These are phyloP conservation scores for Rhododendron simsii DNA, from an alignment of 148 eudicot genomes.

Conservation along the genomic window DNA sequence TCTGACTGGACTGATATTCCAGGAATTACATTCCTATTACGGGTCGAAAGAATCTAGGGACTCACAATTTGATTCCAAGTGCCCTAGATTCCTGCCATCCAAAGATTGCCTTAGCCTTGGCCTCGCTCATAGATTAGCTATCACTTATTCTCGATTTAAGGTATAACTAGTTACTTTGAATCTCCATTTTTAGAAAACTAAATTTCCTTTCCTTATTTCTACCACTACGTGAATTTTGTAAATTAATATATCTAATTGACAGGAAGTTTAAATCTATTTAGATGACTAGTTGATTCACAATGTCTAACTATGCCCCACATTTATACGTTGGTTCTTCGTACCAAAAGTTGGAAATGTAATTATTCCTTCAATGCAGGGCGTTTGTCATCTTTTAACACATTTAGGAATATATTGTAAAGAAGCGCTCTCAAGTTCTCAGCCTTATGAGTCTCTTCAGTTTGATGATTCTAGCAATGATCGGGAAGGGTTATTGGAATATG, in stretches of 20 bases:
- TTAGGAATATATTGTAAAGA: constrained; percentile 67
- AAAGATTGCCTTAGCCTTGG: neutral
- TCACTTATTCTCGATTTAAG: neutral
- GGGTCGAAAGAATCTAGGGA: neutral
- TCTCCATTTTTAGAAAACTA: neutral
- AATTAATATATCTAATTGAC: neutral
- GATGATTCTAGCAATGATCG: constrained; percentile 43
- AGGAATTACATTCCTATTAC: neutral
- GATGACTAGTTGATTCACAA: neutral
- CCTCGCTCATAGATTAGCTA: neutral
- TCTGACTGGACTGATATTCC: neutral
- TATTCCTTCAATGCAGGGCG: constrained; percentile 49
- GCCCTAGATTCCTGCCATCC: neutral
- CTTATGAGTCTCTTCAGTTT: constrained; percentile 48
- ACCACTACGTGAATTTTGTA: neutral
- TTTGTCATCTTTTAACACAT: constrained; percentile 76
- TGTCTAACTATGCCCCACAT: neutral
- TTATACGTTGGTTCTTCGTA: neutral
- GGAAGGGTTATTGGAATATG: constrained; percentile 45
- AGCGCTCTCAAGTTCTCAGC: constrained; percentile 36
- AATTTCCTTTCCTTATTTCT: neutral
- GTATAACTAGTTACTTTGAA: neutral
- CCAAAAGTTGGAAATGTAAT: neutral
- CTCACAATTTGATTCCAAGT: neutral
- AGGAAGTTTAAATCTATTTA: neutral